These are phyloP conservation scores for Candida coleopterorum DNA, from an alignment of 805 yeast species.

Conservation along the genomic window DNA sequence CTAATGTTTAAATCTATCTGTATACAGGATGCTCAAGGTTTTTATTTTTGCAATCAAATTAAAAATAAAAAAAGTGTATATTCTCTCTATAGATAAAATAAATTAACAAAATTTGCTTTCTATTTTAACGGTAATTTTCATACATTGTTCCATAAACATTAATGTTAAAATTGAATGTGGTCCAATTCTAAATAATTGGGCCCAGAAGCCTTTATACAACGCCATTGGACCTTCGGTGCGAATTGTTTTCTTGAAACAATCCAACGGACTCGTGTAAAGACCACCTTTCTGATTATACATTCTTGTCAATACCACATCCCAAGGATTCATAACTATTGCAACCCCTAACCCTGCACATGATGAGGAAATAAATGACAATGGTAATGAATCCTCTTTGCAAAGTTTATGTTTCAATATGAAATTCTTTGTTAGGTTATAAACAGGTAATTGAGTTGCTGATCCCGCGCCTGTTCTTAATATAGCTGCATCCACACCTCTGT, in stretches of 20 bases:
- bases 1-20: not conserved
- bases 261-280: conserved; percentile 80
- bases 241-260: conserved; percentile 82
- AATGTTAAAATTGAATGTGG: conserved; percentile 91
- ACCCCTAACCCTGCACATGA: conserved; percentile 88
- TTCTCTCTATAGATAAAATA: no score
- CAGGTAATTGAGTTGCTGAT: conserved; percentile 90
- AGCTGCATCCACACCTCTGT: conserved; percentile 93
- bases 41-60: not conserved
- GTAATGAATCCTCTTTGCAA: conserved; percentile 55
- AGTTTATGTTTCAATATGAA: conserved; percentile 50
- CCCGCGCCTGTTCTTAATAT: conserved; percentile 92
- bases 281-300: conserved; percentile 92
- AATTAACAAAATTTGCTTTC: conserved; percentile 13
- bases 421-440: conserved; percentile 74
- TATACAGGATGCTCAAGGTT: not conserved
- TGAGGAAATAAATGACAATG: conserved; percentile 67
- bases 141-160: conserved; percentile 93
- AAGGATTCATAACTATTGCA: conserved; percentile 93
- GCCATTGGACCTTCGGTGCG: conserved; percentile 81
- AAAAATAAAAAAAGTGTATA: no score
- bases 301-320: conserved; percentile 93
- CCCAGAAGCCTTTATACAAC: conserved; percentile 90
- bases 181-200: conserved; percentile 86
- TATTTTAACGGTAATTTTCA: conserved; percentile 47